phyloP scores from a whole-genome alignment of 1,284 basidiomycete genomes.

The Trametes polyzona region DNA sequence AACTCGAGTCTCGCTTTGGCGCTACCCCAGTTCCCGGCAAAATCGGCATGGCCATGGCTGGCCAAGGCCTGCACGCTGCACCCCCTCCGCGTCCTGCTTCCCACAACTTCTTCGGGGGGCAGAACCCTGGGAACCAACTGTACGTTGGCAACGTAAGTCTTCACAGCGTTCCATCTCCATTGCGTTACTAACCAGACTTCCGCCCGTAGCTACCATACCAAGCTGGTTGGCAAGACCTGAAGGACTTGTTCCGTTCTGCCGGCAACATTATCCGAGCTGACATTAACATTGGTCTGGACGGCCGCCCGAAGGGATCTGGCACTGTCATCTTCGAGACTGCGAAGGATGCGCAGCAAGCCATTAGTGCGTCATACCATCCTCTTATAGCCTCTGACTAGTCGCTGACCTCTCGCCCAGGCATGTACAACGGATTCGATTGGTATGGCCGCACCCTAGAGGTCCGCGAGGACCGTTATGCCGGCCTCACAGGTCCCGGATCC shows the following conservation, averaged over 20 bases:
- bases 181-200: neutral
- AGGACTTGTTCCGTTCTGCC: constrained; percentile 94
- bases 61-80: constrained; percentile 72
- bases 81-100: constrained; percentile 77
- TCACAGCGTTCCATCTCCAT: neutral
- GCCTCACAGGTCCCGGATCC: constrained; percentile 68
- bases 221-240: constrained; percentile 98
- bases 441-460: constrained; percentile 92
- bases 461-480: constrained; percentile 91
- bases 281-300: constrained; percentile 90
- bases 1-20: constrained; percentile 93
- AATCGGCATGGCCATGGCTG: constrained; percentile 89
- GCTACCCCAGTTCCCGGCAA: constrained; percentile 91
- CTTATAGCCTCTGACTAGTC: neutral
- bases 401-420: constrained; percentile 52
- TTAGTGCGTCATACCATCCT: constrained; percentile 59
- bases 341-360: constrained; percentile 90
- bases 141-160: constrained; percentile 87
- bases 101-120: constrained; percentile 68
- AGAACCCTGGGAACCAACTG: constrained; percentile 85
- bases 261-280: constrained; percentile 95
- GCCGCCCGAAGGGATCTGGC: constrained; percentile 91
- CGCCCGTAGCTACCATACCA: constrained; percentile 92
- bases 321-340: constrained; percentile 94
- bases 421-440: constrained; percentile 96